phyloP scores from a whole-genome alignment of 2,329 filamentous ascomycete genomes.

The Aspergillus calidoustus region DNA sequence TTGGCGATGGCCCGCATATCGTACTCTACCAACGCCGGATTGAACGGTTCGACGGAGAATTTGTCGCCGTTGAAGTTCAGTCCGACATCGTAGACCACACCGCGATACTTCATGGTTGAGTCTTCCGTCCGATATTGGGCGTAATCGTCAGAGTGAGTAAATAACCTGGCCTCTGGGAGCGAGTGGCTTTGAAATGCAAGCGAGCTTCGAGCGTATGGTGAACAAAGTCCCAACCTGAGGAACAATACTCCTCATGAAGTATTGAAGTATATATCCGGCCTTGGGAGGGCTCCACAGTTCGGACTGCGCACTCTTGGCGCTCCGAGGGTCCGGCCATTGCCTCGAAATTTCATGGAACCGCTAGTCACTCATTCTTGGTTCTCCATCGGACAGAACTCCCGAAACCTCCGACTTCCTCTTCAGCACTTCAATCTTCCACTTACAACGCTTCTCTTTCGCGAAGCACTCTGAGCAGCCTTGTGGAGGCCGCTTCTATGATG shows the following conservation, averaged over 20 bases:
- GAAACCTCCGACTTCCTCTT: too few species aligned
- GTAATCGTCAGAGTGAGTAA: neutral
- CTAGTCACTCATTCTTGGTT: neutral
- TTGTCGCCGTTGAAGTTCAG: constrained; percentile 14
- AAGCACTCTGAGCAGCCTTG: too few species aligned
- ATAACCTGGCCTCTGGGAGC: too few species aligned
- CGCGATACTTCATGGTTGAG: constrained; percentile 20
- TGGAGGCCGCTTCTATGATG: too few species aligned
- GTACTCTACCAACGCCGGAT: constrained; percentile 16
- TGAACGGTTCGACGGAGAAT: constrained; percentile 21
- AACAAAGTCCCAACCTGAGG: too few species aligned
- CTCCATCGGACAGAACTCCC: neutral
- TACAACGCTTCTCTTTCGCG: too few species aligned
- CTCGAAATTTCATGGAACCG: neutral
- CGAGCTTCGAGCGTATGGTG: too few species aligned
- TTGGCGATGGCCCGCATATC: constrained; percentile 19
- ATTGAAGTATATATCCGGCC: too few species aligned
- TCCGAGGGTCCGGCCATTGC: constrained; percentile 3
- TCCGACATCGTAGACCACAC: constrained; percentile 23
- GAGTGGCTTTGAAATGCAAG: too few species aligned
- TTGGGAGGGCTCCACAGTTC: neutral
- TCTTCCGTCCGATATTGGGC: neutral
- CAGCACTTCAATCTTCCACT: too few species aligned
- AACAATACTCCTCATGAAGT: too few species aligned
- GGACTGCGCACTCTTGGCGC: constrained; percentile 17